Conservation (phyloP, 202 grass and related monocot species). For the Carex arenaria region DNA sequence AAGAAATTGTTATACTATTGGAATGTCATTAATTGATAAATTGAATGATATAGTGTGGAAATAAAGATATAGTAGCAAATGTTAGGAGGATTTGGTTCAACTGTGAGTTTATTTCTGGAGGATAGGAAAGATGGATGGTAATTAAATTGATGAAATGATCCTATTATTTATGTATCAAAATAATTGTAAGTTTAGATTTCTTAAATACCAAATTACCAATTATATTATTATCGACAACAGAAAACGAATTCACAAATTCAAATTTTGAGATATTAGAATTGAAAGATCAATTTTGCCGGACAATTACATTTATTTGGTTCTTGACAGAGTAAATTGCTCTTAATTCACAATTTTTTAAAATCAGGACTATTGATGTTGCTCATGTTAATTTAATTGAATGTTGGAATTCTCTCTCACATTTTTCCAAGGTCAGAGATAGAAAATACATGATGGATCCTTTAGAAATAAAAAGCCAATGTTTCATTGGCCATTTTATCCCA, state of each 20-base stretch:
- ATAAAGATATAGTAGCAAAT: background rate
- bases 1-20: background rate
- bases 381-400: background rate
- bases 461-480: background rate
- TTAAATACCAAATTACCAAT: background rate
- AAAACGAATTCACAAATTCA: background rate
- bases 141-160: background rate
- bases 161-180: background rate
- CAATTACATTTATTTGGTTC: background rate
- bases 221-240: background rate
- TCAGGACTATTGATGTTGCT: background rate
- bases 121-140: background rate
- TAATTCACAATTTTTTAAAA: background rate
- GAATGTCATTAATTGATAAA: background rate
- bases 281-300: background rate
- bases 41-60: background rate
- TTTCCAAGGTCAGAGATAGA: background rate
- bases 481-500: background rate
- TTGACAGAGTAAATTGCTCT: background rate
- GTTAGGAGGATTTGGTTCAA: background rate
- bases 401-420: background rate
- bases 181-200: background rate
- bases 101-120: background rate
- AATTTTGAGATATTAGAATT: background rate
- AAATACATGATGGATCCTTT: background rate